Evolutionary conservation across 768 basidiomycete species (phyloP), one percentile per base, ranked within the genome.

Genomic region (Hygrophorus pudorinus): DNA sequence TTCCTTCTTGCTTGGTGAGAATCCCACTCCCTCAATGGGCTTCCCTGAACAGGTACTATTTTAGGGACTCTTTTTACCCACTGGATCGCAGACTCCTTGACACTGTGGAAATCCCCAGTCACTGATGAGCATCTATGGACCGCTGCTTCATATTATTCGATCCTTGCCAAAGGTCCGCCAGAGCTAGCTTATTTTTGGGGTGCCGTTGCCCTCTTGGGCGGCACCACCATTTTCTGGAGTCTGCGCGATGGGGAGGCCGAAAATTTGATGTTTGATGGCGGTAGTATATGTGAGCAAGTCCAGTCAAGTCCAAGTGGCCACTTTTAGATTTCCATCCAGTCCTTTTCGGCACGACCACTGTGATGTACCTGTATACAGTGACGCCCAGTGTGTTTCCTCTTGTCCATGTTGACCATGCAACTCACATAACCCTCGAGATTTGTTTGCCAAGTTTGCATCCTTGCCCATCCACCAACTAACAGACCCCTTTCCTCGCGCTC

Each of bases 1-100:
- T 1, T 84, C 85, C 41, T 88, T 89, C 53, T 69, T 91, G 16
- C 75, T 91, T 17, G 87, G 87, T 85, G 45, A 33, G 69, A 61
- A 29, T 39, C 38, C 14, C 6, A 48, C 34, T 27, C 14, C 13
- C 13, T 8, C 30, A 16, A 43, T 50, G 42, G 20, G 43, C 17
- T 2, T n/a, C 10, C 17, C 29, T 45, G 21, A 38, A 4, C 20
- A 18, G 5, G 7, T 21, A 32, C 37, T 16, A 20, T 34, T 37
- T 29, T 31, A 89, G 87, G 88, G 41, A 67, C 82, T 37, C 70
- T 91, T 4, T 88, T 88, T 59, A 89, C 86, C 29, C 83, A 91
- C 58, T 91, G 88, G 88, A 89, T 87, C 49, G 88, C 88, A n/a
- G 88, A 91, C 68, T 89, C 86, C 1, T 66, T 88, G 41, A 91